Evolutionary conservation across 805 yeast genomes (phyloP), one percentile per base, ranked within the genome.

Genomic region (Ogataea nitratoaversa): DNA sequence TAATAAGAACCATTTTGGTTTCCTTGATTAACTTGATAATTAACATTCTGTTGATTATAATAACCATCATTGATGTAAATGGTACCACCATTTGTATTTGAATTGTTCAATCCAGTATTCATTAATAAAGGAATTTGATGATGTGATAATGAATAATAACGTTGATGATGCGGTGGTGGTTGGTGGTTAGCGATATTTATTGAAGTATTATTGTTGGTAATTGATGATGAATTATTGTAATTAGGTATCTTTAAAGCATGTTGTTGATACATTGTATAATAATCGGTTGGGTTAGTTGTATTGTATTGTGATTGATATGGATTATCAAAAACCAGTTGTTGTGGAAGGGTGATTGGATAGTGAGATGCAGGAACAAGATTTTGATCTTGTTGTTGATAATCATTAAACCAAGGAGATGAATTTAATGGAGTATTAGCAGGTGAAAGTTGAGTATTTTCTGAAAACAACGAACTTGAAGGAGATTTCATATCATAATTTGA

Each of bases 331-430:
- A 43, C 46, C 43, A 44, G 54, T 20, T 46, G 53, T 19, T 45
- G 52, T 32, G 43, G 47, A 20, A 38, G 24, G 11, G 43, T n/a
- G n/a, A n/a, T n/a, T n/a, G 38, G 8, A 12, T 6, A 8, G 6
- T 7, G 9, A 37, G 51, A 9, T 31, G 35, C 25, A 16, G 34
- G 7, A 12, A 13, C 12, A 18, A 19, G 34, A 13, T 14, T 17
- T 16, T 29, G 33, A 7, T 19, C 22, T 19, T 32, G 40, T 18
- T 39, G 39, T 24, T 48, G 53, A 37, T 41, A 50, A 20, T 50
- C 56, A 35, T 37, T 47, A 32, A 39, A 47, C 37, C 47, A 52
- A 12, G 60, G 60, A 19, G 56, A 54, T 32, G 59, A 54, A 38
- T 43, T 47, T 37, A 55, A 16, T 23, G 56, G 48, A 18, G 53